These are phyloP conservation scores for Abortiporus biennis DNA, from an alignment of 1,284 basidiomycete genomes.

Conservation along the genomic window DNA sequence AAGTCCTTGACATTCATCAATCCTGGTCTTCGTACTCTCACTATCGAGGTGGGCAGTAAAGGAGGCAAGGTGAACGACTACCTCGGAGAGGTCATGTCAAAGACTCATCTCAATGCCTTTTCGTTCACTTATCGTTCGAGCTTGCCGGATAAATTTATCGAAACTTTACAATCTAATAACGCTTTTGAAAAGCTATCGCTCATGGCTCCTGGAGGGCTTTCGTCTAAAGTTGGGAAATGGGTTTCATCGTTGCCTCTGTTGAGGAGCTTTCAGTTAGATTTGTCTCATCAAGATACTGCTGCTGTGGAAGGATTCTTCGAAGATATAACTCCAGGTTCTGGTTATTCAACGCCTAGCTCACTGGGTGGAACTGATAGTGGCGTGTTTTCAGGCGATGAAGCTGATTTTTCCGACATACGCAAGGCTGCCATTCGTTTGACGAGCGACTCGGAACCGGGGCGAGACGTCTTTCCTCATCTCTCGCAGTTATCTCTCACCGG, in stretches of 20 bases:
- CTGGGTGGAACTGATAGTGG: slow-evolving; percentile 63
- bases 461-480: slow-evolving; percentile 47
- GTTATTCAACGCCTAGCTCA: slow-evolving; percentile 61
- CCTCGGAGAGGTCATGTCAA: slow-evolving; percentile 53
- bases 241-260: slow-evolving; percentile 51
- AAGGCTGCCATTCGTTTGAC: slow-evolving; percentile 59
- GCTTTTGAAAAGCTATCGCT: slow-evolving; percentile 55
- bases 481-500: slow-evolving; percentile 61
- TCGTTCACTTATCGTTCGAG: slow-evolving; percentile 61
- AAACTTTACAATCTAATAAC: slow-evolving; percentile 52
- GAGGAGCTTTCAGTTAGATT: slow-evolving; percentile 59
- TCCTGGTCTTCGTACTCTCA: slow-evolving; percentile 49
- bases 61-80: slow-evolving; percentile 54
- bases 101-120: slow-evolving; percentile 55
- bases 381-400: slow-evolving; percentile 66
- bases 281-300: slow-evolving; percentile 56
- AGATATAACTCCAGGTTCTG: slow-evolving; percentile 55
- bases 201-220: slow-evolving; percentile 64
- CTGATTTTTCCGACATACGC: slow-evolving; percentile 65
- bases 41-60: slow-evolving; percentile 53
- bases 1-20: slow-evolving; percentile 58
- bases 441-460: slow-evolving; percentile 34
- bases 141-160: slow-evolving; percentile 64
- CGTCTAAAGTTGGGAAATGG: slow-evolving; percentile 65
- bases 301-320: slow-evolving; percentile 75